Evolutionary conservation across 441 rosid genomes (phyloP).

Genomic region (Croton laevigatus): DNA sequence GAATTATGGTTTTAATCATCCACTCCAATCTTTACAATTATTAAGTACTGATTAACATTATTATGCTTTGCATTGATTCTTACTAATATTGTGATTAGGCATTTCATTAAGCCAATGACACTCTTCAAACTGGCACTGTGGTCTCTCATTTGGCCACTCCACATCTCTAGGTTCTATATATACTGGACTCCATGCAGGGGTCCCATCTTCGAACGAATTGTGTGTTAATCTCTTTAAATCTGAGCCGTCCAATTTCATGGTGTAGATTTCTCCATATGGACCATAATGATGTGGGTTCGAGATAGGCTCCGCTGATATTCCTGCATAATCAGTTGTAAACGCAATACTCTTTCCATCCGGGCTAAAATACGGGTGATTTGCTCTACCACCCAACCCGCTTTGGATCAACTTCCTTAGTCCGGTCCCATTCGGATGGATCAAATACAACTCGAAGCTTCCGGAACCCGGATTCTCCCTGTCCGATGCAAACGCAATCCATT

Average conservation of each 20-base stretch:
- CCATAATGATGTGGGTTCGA: slow-evolving; percentile 78
- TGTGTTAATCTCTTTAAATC: slow-evolving; percentile 69
- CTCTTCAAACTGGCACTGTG: slow-evolving; percentile 64
- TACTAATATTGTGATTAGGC: slow-evolving; percentile 25
- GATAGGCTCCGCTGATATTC: slow-evolving; percentile 85
- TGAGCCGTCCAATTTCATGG: slow-evolving; percentile 68
- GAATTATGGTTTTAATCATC: no score
- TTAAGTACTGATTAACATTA: no score
- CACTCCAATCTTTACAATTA: no score
- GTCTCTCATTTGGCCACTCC: slow-evolving; percentile 32
- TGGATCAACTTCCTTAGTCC: slow-evolving; percentile 63
- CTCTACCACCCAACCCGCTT: slow-evolving; percentile 65
- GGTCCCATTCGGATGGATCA: slow-evolving; percentile 79
- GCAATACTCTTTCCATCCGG: slow-evolving; percentile 68
- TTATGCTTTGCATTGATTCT: slow-evolving; percentile 23
- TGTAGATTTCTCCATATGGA: slow-evolving; percentile 86
- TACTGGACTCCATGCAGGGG: slow-evolving; percentile 70
- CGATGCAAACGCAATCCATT: slow-evolving; percentile 80
- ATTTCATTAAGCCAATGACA: slow-evolving; percentile 68
- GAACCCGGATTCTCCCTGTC: slow-evolving; percentile 67
- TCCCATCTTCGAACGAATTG: slow-evolving; percentile 85
- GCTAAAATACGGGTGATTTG: slow-evolving; percentile 73
- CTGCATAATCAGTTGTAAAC: slow-evolving; percentile 76
- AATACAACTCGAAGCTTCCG: slow-evolving; percentile 66
- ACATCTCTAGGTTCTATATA: slow-evolving; percentile 52